Percentiles rank a stretch among this genome's conserved stretches.
Conservation (phyloP, 805 yeast genomes). For the Metschnikowia henanensis region DNA sequence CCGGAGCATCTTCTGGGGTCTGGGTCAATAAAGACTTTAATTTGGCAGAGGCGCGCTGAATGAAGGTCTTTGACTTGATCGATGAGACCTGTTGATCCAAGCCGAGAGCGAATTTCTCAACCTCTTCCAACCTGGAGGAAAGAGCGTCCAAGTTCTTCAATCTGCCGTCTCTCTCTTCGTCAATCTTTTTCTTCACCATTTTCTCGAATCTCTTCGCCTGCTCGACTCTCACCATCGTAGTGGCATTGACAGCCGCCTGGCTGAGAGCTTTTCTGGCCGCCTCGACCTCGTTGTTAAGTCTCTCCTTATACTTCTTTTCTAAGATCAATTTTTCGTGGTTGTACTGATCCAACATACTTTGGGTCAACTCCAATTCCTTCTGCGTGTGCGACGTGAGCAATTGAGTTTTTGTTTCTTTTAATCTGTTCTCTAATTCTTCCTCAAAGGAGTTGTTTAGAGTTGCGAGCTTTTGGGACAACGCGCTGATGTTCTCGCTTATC, state of each 20-base stretch:
- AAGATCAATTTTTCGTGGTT: constrained; percentile 59
- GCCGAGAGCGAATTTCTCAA: constrained; percentile 53
- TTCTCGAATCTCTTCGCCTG: constrained; percentile 67
- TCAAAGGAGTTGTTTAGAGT: constrained; percentile 36
- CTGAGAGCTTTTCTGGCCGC: constrained; percentile 64
- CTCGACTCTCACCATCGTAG: constrained; percentile 63
- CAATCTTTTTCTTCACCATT: constrained; percentile 54
- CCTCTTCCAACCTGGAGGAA: constrained; percentile 49
- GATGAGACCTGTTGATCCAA: constrained; percentile 38
- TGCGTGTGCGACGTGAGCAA: constrained; percentile 39
- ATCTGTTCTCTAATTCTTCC: constrained; percentile 33
- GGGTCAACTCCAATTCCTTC: constrained; percentile 58
- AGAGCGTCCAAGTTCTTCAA: constrained; percentile 67
- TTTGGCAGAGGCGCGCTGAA: constrained; percentile 33
- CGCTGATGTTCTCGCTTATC: constrained; percentile 33
- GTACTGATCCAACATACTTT: constrained; percentile 59
- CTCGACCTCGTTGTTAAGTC: constrained; percentile 63
- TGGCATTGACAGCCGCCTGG: constrained; percentile 72
- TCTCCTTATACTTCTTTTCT: constrained; percentile 56
- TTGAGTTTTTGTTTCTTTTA: constrained; percentile 40
- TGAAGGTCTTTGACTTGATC: constrained; percentile 33
- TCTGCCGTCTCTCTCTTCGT: constrained; percentile 67
- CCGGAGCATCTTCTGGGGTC: constrained; percentile 23
- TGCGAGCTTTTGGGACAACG: constrained; percentile 33
- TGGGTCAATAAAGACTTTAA: constrained; percentile 32